Evolutionary conservation across 306 rosid genomes (phyloP), one percentile per base, ranked within the genome.

Genomic region (Ochetophila trinervis): DNA sequence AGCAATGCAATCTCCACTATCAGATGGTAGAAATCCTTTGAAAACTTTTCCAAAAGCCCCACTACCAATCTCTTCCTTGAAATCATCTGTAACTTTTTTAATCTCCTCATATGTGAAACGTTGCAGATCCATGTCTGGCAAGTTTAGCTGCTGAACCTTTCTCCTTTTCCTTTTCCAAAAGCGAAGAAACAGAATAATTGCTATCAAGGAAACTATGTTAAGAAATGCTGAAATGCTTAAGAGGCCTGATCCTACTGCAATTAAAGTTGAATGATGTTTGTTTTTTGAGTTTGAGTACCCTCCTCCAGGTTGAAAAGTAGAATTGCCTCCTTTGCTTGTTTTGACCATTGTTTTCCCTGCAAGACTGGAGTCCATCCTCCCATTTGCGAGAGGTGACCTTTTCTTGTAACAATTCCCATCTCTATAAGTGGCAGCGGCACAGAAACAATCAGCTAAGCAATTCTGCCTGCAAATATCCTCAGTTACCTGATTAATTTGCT

Each of bases 371-470:
- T 77, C 80, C 15, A 24, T n/a, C 54, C 7, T 60, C 5, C 89
- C 87, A 54, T 82, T 84, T 16, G 79, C 67, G 40, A 84, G 84
- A 22, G 93, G 94, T 37, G 22, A 19, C 34, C 63, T 78, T 74
- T 79, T 82, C 70, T 75, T 78, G 84, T 84, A 82, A 60, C 86
- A 84, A 1, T 72, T 63, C 10, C 71, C 73, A 20, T 1, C 3
- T 56, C 74, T 56, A 65, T 67, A 82, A 54, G 70, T 53, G 6
- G 76, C 83, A 52, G 72, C 72, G 5, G 74, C 77, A 63, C 91
- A 87, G 37, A 66, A 24, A 11, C 95, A 87, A 69, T 87, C 88
- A 18, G 0, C n/a, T 19, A 76, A 48, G 68, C 88, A 80, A 0
- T n/a, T 61, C 6, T 57, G 45, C 51, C 56, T 68, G 56, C 85